Conservation (phyloP, 306 rosid species). For the Mucuna pruriens region DNA sequence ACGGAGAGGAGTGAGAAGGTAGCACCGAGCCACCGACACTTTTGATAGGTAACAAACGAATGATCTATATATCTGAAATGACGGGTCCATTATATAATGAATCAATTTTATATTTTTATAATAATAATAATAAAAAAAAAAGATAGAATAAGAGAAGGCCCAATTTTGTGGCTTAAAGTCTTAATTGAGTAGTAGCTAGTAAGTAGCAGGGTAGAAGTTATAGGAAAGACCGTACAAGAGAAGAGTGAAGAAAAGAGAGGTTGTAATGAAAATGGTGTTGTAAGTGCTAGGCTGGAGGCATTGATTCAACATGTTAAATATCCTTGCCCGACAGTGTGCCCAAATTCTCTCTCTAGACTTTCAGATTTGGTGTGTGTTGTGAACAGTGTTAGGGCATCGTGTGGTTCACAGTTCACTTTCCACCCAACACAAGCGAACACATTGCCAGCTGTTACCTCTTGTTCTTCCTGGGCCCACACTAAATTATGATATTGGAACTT, state of each 20-base stretch:
- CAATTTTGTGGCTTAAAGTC: not conserved
- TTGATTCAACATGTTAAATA: slow-evolving; percentile 23
- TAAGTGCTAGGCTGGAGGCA: slow-evolving; percentile 19
- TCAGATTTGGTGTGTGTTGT: not conserved
- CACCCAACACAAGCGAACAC: slow-evolving; percentile 34
- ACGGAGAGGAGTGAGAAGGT: not conserved
- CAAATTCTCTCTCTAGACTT: not conserved
- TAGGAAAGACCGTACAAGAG: slow-evolving; percentile 22
- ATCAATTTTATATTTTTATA: not conserved
- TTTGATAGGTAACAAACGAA: slow-evolving; percentile 8
- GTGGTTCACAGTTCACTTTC: slow-evolving; percentile 45
- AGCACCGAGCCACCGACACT: slow-evolving; percentile 50
- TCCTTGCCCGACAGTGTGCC: slow-evolving; percentile 11
- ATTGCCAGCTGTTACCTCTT: slow-evolving; percentile 48
- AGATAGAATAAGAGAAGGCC: not conserved
- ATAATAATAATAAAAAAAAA: no score
- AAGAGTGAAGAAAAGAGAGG: not conserved
- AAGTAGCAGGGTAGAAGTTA: slow-evolving; percentile 17
- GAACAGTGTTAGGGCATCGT: slow-evolving; percentile 10
- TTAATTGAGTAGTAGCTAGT: slow-evolving; percentile 2
- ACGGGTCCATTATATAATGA: slow-evolving; percentile 18
- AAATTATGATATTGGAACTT: slow-evolving; percentile 40
- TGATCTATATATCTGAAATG: not conserved
- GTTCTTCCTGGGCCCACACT: slow-evolving; percentile 29
- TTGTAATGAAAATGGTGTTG: not conserved